Evolutionary conservation across 495 filamentous ascomycete genomes (phyloP).

Genomic region (Lophium mytilinum): DNA sequence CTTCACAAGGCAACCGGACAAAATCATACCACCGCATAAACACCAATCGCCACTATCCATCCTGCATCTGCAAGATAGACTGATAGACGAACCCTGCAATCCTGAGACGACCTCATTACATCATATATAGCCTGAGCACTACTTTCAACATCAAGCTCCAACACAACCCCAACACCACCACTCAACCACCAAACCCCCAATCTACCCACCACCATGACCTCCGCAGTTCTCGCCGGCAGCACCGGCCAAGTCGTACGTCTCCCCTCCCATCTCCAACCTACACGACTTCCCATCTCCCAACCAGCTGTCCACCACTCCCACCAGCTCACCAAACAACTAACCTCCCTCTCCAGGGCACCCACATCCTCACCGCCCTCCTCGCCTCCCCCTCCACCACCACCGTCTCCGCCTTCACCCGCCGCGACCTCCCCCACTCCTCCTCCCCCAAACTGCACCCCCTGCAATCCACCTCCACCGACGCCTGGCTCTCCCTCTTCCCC

Average conservation of each 20-base stretch:
- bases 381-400: slow-evolving; percentile 23
- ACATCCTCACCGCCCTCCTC: slow-evolving; percentile 33
- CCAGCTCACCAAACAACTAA: no score
- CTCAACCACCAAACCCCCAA: not conserved
- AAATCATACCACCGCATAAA: no score
- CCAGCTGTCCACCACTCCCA: no score
- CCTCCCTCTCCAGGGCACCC: slow-evolving; percentile 25
- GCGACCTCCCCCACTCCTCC: slow-evolving; percentile 23
- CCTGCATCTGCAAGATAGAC: no score
- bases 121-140: no score
- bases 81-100: no score
- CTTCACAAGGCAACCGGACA: no score
- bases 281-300: not conserved
- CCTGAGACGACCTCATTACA: no score
- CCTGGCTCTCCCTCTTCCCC: slow-evolving; percentile 36
- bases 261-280: not conserved
- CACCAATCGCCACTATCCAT: no score
- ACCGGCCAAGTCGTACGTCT: slow-evolving; percentile 33
- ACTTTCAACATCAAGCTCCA: no score
- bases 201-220: slow-evolving; percentile 20
- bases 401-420: slow-evolving; percentile 32
- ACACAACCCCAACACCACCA: no score
- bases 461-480: slow-evolving; percentile 21
- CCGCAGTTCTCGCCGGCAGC: slow-evolving; percentile 30
- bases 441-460: slow-evolving; percentile 28